Conservation (phyloP, 2,329 filamentous ascomycete genomes). For the Fonsecaea erecta region DNA sequence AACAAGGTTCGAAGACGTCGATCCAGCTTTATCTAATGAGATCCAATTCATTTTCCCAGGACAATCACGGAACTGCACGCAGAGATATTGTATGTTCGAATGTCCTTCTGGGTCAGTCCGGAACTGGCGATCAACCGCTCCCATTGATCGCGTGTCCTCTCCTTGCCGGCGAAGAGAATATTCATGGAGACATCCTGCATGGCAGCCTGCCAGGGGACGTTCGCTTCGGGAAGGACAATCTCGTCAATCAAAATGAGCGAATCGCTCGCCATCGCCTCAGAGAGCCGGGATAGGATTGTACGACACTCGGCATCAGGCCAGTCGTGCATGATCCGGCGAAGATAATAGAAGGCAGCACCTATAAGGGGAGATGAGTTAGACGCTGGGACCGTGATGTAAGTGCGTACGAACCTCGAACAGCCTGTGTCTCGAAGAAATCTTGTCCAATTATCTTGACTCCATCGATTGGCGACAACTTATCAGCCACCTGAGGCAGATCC, state of each 20-base stretch:
- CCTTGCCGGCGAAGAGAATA: constrained; percentile 41
- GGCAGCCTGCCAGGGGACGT: constrained; percentile 42
- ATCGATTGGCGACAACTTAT: constrained; percentile 36
- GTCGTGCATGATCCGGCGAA: constrained; percentile 41
- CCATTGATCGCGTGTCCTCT: constrained; percentile 48
- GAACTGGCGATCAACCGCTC: constrained; percentile 34
- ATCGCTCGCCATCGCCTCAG: constrained; percentile 42
- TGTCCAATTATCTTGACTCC: constrained; percentile 36
- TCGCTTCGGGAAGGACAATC: constrained; percentile 47
- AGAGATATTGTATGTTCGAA: constrained; percentile 19
- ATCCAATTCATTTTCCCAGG: constrained; percentile 1
- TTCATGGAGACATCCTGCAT: constrained; percentile 49
- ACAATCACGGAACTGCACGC: constrained; percentile 20
- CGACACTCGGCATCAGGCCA: constrained; percentile 39
- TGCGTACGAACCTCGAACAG: constrained; percentile 38
- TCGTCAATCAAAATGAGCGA: constrained; percentile 52
- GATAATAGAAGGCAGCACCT: constrained; percentile 41
- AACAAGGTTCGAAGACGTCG: background rate
- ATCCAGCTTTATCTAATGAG: background rate
- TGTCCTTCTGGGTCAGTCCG: constrained; percentile 16
- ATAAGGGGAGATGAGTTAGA: background rate
- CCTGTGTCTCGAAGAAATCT: constrained; percentile 42
- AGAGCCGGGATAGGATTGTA: constrained; percentile 44
- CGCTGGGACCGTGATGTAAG: background rate
- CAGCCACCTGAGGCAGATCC: constrained; percentile 45